phyloP scores from a whole-genome alignment of 768 basidiomycete species.

The Lentinus brumalis region DNA sequence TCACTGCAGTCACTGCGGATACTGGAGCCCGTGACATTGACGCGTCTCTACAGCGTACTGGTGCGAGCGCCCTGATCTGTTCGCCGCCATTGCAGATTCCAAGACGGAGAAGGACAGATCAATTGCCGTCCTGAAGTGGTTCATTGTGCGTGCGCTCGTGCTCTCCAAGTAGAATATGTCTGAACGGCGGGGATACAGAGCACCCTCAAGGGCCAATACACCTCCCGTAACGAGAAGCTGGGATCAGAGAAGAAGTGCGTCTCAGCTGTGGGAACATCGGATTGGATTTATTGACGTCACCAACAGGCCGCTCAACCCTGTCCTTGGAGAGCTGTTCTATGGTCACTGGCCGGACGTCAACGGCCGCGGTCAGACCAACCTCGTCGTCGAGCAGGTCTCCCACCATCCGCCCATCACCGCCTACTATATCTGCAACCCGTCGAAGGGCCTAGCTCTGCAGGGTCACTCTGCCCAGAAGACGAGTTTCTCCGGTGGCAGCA shows the following conservation, averaged over 20 bases:
- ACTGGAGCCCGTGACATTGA: constrained; percentile 5
- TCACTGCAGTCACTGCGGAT: neutral
- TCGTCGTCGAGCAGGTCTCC: constrained; percentile 94
- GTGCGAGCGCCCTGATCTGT: constrained; percentile 92
- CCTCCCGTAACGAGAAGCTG: constrained; percentile 91
- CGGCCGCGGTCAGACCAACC: constrained; percentile 75
- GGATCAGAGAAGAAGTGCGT: constrained; percentile 94
- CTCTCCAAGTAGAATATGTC: neutral
- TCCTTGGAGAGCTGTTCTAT: constrained; percentile 92
- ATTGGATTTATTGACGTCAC: neutral
- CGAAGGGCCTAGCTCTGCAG: constrained; percentile 72
- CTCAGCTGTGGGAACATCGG: neutral
- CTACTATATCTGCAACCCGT: constrained; percentile 82
- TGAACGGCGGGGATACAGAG: constrained; percentile 47
- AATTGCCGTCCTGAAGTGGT: constrained; percentile 89
- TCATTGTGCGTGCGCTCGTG: constrained; percentile 62
- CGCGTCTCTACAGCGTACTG: constrained; percentile 73
- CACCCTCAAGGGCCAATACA: constrained; percentile 95
- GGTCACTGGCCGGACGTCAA: constrained; percentile 79
- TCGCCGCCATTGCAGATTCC: constrained; percentile 83
- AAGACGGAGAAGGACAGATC: constrained; percentile 72
- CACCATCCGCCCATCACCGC: constrained; percentile 92
- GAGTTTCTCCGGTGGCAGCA: constrained; percentile 77
- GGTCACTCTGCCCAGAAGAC: constrained; percentile 98
- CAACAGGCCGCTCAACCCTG: constrained; percentile 88